Conservation (phyloP, 164 flowering plant genomes). For the Nymphaea colorata region DNA sequence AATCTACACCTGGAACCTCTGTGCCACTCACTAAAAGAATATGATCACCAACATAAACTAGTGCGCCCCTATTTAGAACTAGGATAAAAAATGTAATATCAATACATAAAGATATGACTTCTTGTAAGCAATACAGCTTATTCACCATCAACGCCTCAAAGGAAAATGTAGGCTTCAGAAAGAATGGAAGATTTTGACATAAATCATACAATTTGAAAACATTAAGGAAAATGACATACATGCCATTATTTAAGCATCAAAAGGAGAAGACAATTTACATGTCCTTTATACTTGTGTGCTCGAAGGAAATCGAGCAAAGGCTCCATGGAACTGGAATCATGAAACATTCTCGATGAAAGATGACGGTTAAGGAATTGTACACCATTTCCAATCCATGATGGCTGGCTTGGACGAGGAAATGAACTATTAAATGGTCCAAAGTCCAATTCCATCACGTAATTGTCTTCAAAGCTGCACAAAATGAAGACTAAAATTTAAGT, state of each 20-base stretch:
- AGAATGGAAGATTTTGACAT: no score
- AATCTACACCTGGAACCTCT: no score
- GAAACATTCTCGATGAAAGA: slow-evolving; percentile 23
- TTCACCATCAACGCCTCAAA: no score
- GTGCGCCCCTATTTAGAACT: no score
- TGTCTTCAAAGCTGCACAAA: slow-evolving; percentile 29
- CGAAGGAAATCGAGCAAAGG: slow-evolving; percentile 20
- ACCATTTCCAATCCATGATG: slow-evolving; percentile 53
- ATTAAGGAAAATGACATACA: not conserved
- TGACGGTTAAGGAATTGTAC: slow-evolving; percentile 28
- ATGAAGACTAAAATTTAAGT: no score
- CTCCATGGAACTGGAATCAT: slow-evolving; percentile 18
- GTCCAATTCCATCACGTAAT: slow-evolving; percentile 40
- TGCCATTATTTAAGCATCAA: not conserved
- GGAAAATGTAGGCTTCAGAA: no score
- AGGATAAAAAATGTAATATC: no score
- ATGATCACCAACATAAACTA: no score
- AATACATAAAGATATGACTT: no score
- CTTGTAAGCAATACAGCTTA: no score
- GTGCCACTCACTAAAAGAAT: no score
- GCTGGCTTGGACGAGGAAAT: slow-evolving; percentile 24
- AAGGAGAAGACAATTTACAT: not conserved
- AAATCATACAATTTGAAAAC: no score
- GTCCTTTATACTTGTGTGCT: slow-evolving; percentile 5
- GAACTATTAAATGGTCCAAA: slow-evolving; percentile 37